Evolutionary conservation across 2,329 filamentous ascomycete species (phyloP).

Genomic region (Dactylonectria macrodidyma): DNA sequence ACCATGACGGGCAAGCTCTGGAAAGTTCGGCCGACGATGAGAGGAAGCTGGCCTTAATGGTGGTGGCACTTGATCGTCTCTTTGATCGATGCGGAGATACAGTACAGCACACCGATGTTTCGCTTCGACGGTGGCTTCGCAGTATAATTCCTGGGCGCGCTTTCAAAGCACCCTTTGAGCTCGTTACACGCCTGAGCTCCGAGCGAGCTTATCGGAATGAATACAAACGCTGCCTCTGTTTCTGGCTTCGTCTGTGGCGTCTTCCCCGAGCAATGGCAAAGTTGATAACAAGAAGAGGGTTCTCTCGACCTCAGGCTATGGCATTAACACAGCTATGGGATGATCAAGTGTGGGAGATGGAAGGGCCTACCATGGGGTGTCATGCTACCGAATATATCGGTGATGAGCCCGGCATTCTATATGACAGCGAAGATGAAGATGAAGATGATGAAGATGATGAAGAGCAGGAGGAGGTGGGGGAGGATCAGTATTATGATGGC

Average conservation of each 20-base stretch:
- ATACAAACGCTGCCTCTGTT: not conserved
- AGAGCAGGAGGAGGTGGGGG: not conserved
- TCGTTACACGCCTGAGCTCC: not conserved
- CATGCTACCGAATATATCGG: not conserved
- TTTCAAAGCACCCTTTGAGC: constrained; percentile 2
- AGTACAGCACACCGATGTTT: not conserved
- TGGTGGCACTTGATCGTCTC: constrained; percentile 2
- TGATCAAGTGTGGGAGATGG: not conserved
- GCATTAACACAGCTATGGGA: not conserved
- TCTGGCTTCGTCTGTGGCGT: not conserved
- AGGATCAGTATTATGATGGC: not conserved
- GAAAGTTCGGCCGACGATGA: not conserved
- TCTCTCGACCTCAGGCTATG: not conserved
- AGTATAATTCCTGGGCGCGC: not conserved
- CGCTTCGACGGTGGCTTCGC: constrained; percentile 5
- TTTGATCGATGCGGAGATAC: constrained; percentile 4
- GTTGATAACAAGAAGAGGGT: not conserved
- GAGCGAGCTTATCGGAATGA: not conserved
- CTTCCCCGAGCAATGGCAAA: not conserved
- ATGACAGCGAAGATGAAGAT: not conserved
- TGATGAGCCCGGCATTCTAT: not conserved
- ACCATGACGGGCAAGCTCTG: constrained; percentile 2
- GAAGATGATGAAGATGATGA: not conserved
- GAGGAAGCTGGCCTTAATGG: not conserved
- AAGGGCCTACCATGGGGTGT: not conserved